These are phyloP conservation scores for Leersia perrieri DNA, from an alignment of 176 grass and related monocot genomes.

Conservation along the genomic window DNA sequence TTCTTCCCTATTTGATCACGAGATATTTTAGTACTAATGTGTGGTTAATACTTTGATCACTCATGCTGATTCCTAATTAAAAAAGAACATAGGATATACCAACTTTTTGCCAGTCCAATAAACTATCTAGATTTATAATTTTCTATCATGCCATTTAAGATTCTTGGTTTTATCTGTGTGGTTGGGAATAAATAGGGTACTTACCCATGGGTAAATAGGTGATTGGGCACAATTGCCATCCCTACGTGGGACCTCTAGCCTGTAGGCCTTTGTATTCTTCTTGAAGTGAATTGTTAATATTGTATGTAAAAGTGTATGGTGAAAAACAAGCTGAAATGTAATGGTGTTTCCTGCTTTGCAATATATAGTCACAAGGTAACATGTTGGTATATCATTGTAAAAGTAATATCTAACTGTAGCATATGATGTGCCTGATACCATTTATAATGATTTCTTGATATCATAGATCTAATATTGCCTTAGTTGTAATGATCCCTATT, in stretches of 20 bases:
- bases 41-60: background rate
- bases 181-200: no score
- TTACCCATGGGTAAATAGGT: no score
- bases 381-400: background rate
- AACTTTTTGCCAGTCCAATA: background rate
- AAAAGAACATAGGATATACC: background rate
- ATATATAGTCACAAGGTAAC: background rate
- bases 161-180: background rate
- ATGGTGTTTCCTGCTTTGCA: background rate
- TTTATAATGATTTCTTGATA: background rate
- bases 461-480: background rate
- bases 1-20: slow-evolving; percentile 1
- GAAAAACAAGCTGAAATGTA: background rate
- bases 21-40: background rate
- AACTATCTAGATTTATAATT: background rate
- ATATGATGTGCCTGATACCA: background rate
- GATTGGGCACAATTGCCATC: no score
- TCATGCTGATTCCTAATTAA: background rate
- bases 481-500: background rate
- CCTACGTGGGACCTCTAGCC: background rate
- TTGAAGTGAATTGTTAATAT: slow-evolving; percentile 16
- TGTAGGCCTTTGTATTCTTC: background rate
- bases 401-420: background rate
- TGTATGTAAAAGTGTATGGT: slow-evolving; percentile 13
- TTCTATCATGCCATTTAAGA: background rate